Percentiles rank a stretch among this genome's conserved stretches.
Evolutionary conservation across 108 stramenopile genomes (phyloP).

Genomic region (Fragilaria crotonensis): DNA sequence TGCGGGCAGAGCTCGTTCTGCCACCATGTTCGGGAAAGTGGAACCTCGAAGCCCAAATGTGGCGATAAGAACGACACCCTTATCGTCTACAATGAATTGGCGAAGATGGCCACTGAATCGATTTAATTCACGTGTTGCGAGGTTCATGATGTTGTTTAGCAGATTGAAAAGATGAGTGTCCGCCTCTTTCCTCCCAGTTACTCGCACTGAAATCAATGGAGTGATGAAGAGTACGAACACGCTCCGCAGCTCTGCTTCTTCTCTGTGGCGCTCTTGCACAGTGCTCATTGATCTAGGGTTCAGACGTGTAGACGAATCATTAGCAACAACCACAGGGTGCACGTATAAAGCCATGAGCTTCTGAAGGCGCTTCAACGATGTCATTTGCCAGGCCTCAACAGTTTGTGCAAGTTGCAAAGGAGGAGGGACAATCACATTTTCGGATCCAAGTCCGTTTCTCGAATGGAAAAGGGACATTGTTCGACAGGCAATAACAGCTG

Average conservation of each 20-base stretch:
- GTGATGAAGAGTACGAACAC: conserved; percentile 55
- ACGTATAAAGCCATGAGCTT: conserved; percentile 62
- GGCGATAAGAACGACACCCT: conserved; percentile 58
- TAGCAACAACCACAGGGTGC: conserved; percentile 60
- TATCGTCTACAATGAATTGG: conserved; percentile 50
- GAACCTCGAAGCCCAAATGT: conserved; percentile 74
- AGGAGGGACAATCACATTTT: not conserved
- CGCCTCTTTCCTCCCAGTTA: conserved; percentile 10
- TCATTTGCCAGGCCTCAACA: not conserved
- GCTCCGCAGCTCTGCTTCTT: conserved; percentile 57
- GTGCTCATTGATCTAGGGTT: conserved; percentile 10
- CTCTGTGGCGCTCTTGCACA: conserved; percentile 30
- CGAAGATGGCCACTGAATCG: conserved; percentile 56
- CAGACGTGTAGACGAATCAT: conserved; percentile 43
- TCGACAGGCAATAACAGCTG: not conserved
- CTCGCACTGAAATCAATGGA: conserved; percentile 17
- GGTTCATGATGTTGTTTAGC: conserved; percentile 63
- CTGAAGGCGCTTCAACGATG: conserved; percentile 27
- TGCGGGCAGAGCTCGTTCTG: conserved; percentile 52
- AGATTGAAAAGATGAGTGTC: conserved; percentile 19
- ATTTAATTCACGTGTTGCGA: conserved; percentile 35
- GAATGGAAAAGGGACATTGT: not conserved
- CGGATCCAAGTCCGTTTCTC: not conserved
- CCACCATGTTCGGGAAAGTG: conserved; percentile 68
- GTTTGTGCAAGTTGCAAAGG: not conserved